Evolutionary conservation across 2,329 filamentous ascomycete genomes (phyloP).

Genomic region (Fusarium chaquense): DNA sequence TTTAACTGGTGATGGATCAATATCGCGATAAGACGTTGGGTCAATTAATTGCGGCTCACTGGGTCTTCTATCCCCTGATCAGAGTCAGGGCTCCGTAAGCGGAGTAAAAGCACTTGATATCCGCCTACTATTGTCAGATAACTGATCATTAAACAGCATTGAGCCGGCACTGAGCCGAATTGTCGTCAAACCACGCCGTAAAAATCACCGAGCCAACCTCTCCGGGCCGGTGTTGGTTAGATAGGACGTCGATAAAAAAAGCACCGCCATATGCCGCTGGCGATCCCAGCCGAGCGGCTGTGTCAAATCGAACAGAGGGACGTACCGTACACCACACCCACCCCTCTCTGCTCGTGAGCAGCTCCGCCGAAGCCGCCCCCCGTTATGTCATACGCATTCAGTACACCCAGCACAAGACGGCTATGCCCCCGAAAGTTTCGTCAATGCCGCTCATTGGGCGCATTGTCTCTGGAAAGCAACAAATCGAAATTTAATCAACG

Average conservation of each 20-base stretch:
- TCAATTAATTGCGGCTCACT: constrained; percentile 13
- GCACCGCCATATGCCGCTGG: constrained; percentile 42
- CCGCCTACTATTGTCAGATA: constrained; percentile 26
- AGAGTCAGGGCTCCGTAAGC: constrained; percentile 25
- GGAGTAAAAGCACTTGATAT: constrained; percentile 20
- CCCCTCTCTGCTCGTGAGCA: constrained; percentile 23
- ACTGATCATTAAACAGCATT: constrained; percentile 7
- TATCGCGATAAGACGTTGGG: constrained; percentile 27
- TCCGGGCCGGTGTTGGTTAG: constrained; percentile 44
- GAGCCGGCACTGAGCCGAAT: constrained; percentile 27
- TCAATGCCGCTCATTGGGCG: constrained; percentile 6
- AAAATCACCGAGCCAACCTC: constrained; percentile 39
- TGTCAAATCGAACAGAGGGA: constrained; percentile 18
- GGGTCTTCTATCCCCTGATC: constrained; percentile 6
- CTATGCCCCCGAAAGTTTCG: constrained; percentile 23
- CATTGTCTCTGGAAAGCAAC: not conserved
- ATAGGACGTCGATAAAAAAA: constrained; percentile 17
- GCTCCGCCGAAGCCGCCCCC: constrained; percentile 43
- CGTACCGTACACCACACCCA: constrained; percentile 24
- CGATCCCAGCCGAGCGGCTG: constrained; percentile 42
- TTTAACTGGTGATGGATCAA: constrained; percentile 15
- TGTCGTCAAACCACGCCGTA: constrained; percentile 1
- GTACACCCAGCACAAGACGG: constrained; percentile 30
- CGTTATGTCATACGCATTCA: constrained; percentile 38
- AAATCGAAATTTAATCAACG: constrained; percentile 1